Conservation (phyloP, 2,329 filamentous ascomycete species). For the Fusarium chlamydosporum region DNA sequence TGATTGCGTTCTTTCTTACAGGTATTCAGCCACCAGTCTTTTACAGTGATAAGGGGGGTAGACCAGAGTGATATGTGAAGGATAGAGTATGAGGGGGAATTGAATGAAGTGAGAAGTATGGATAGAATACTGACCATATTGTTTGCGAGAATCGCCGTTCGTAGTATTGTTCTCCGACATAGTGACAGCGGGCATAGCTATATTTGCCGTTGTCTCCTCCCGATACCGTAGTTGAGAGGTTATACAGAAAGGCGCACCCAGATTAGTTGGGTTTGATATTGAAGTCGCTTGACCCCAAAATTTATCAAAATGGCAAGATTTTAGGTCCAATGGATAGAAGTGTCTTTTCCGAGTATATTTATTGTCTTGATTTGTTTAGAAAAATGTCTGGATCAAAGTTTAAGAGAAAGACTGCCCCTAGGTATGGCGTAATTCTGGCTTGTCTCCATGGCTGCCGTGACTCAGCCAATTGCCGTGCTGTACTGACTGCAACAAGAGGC, state of each 20-base stretch:
- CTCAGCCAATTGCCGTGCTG: constrained; percentile 48
- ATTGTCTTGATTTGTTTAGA: constrained; percentile 30
- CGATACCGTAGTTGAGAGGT: constrained; percentile 19
- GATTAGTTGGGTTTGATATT: constrained; percentile 25
- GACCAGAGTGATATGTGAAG: neutral
- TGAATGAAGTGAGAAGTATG: neutral
- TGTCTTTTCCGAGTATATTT: constrained; percentile 28
- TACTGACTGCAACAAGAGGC: constrained; percentile 27
- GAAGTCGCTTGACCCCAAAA: constrained; percentile 16
- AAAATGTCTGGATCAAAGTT: constrained; percentile 42
- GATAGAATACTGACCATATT: constrained; percentile 53
- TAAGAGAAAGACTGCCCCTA: constrained; percentile 41
- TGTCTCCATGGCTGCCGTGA: constrained; percentile 38
- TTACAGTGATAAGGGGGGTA: constrained; percentile 2
- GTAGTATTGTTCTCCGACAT: constrained; percentile 47
- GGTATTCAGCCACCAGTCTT: constrained; percentile 72
- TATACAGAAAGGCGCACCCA: constrained; percentile 29
- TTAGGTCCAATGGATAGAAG: constrained; percentile 34
- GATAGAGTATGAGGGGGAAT: neutral
- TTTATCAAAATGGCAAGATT: constrained; percentile 26
- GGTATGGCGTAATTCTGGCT: constrained; percentile 51
- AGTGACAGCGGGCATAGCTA: constrained; percentile 35
- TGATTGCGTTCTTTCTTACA: constrained; percentile 73
- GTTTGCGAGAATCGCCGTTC: constrained; percentile 40
- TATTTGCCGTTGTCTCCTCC: constrained; percentile 10